phyloP scores from a whole-genome alignment of 139 green algal species.

The Volvox africanus region DNA sequence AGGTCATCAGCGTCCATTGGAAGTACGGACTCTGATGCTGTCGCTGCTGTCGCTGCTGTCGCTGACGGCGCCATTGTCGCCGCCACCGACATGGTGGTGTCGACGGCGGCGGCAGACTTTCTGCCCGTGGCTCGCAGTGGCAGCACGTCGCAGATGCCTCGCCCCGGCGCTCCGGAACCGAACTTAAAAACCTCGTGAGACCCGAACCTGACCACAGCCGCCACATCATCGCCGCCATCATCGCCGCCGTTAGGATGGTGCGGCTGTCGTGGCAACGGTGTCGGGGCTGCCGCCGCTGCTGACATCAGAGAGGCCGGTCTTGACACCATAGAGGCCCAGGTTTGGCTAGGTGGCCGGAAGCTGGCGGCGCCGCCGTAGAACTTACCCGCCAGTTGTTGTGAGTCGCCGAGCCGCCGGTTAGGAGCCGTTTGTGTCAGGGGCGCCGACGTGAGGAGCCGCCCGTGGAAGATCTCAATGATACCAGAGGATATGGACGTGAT shows the following conservation, averaged over 20 bases:
- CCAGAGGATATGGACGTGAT: not conserved
- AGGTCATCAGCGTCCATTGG: not conserved
- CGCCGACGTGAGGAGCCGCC: not conserved
- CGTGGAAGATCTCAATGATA: constrained; percentile 9
- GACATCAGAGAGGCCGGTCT: no score
- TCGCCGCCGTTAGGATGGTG: not conserved
- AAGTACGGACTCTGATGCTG: not conserved
- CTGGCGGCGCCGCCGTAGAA: not conserved
- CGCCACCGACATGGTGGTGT: no score
- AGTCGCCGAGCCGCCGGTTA: no score
- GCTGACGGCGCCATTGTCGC: not conserved
- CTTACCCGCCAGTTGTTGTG: not conserved
- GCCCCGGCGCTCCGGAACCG: not conserved
- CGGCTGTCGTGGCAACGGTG: not conserved
- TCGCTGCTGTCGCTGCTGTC: not conserved
- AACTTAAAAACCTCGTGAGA: constrained; percentile 10
- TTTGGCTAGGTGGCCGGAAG: not conserved
- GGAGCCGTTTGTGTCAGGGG: not conserved
- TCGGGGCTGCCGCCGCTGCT: no score
- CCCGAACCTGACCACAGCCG: not conserved
- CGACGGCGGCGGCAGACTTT: not conserved
- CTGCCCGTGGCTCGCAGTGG: not conserved
- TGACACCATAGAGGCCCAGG: not conserved
- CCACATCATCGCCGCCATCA: not conserved
- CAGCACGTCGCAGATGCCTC: not conserved